Conservation (phyloP, 208 protist species). For the Porcisia deanei region DNA sequence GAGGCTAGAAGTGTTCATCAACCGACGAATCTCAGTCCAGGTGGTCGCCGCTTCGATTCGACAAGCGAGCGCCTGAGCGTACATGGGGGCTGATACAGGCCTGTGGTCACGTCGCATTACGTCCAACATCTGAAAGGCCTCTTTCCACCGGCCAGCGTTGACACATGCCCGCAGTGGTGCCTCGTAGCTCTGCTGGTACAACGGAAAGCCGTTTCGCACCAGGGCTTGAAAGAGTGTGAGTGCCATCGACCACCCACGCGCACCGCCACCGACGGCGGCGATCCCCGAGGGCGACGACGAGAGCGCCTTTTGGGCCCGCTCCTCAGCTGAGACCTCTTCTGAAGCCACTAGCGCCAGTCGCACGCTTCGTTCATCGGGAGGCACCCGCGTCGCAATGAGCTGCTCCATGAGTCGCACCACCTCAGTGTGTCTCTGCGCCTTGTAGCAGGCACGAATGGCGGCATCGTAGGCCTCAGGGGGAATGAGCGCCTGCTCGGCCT, state of each 20-base stretch:
- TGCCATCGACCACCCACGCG: conserved; percentile 42
- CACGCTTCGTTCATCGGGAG: conserved; percentile 70
- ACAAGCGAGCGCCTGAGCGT: conserved; percentile 40
- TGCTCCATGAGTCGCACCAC: conserved; percentile 51
- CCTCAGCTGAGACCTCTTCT: conserved; percentile 55
- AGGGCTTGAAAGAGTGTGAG: conserved; percentile 59
- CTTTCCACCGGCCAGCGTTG: conserved; percentile 55
- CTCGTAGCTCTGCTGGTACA: conserved; percentile 81
- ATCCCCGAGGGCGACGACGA: neutral
- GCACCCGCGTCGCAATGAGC: conserved; percentile 49
- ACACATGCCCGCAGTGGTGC: conserved; percentile 65
- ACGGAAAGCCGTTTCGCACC: conserved; percentile 55
- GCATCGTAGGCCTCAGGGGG: conserved; percentile 73
- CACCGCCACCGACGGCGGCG: neutral
- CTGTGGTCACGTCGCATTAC: conserved; percentile 57
- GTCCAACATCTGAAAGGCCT: conserved; percentile 43
- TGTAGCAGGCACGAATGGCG: conserved; percentile 61
- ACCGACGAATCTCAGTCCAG: conserved; percentile 36
- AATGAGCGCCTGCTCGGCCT: conserved; percentile 42
- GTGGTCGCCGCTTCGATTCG: conserved; percentile 43
- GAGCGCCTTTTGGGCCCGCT: conserved; percentile 7
- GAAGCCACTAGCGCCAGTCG: conserved; percentile 47
- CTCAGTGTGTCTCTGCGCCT: conserved; percentile 30
- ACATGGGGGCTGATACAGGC: conserved; percentile 54
- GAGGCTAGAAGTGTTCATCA: conserved; percentile 36